Evolutionary conservation across 768 basidiomycete genomes (phyloP).

Genomic region (Chiua virens): DNA sequence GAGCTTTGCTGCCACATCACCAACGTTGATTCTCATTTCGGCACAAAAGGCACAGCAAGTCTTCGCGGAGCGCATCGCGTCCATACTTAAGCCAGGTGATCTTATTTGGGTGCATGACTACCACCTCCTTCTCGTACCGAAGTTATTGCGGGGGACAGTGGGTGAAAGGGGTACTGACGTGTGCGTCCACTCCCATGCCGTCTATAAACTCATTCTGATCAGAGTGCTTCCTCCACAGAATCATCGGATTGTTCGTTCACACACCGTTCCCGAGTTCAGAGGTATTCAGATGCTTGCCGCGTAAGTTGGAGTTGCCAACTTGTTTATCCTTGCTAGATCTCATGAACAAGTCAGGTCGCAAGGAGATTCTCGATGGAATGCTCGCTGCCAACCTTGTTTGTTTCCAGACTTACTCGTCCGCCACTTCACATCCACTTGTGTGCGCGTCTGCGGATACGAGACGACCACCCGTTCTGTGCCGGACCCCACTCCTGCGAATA

Average conservation of each 20-base stretch:
- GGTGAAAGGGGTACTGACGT: constrained; percentile 30
- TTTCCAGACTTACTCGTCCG: constrained; percentile 97
- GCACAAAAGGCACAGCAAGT: constrained; percentile 72
- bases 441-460: constrained; percentile 96
- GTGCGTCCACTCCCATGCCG: constrained; percentile 11
- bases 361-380: constrained; percentile 97
- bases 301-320: constrained; percentile 42
- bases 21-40: constrained; percentile 5
- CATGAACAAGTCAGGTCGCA: constrained; percentile 54
- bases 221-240: constrained; percentile 23
- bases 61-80: constrained; percentile 73
- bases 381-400: constrained; percentile 94
- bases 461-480: constrained; percentile 41
- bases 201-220: neutral
- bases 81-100: constrained; percentile 85
- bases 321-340: neutral
- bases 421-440: constrained; percentile 92
- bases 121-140: constrained; percentile 89
- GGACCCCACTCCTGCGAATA: neutral
- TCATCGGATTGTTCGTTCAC: constrained; percentile 92
- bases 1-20: neutral
- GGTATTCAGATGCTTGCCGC: constrained; percentile 90
- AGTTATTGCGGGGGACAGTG: constrained; percentile 72
- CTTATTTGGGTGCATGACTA: constrained; percentile 96
- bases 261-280: constrained; percentile 98